Base-by-base conservation (phyloP, 306 rosid species). In the Prunus mongolica region DNA sequence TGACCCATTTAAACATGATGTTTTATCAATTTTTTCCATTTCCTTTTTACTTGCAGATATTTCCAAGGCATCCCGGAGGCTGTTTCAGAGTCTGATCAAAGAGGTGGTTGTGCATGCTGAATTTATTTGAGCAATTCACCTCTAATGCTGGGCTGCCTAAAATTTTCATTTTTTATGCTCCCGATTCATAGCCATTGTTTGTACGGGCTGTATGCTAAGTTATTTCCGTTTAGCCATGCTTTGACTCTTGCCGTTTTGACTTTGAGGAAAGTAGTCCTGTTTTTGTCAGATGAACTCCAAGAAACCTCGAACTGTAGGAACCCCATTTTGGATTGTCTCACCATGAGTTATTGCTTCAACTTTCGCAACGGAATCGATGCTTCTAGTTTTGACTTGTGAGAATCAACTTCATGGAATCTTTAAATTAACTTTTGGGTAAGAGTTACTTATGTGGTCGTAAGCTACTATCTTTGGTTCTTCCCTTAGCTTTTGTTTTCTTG, bases 51-150 rank as follows among this genome's bases (percentile, higher is more conserved):
- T 72, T 81, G 82, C 89, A 95, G 97, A 83, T 95, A 95, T 78
- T 95, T 95, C 84, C 97, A 92, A 82, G 96, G 96, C 45, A 81
- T 92, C 75, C 96, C 97, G 3, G 99, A 95, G 71, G 86, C 88
- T 3, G 93, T 79, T 67, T 70, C 89, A 38, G 97, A 92, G 83
- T 78, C 82, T 8, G 97, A 90, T 84, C 97, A 87, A 68, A 79
- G 92, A 44, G 79, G 97, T 72, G 96, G 97, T 65, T 95, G 99
- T 58, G 92, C 97, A 62, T 95, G 99, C 88, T 95, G 89, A 95
- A 76, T 69, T 6, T 81, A 79, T 82, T 63, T 16, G 44, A 63
- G 75, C 11, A 75, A 74, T 65, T 72, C 65, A 27, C 14, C 46
- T 58, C 32, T 47, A 27, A 20, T 51, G 78, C 68, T 58, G 74